A percentile compares a stretch with the other conserved stretches of the same genome.
Evolutionary conservation across 2,329 filamentous ascomycete genomes (phyloP).

Genomic region (Aspergillus texensis): DNA sequence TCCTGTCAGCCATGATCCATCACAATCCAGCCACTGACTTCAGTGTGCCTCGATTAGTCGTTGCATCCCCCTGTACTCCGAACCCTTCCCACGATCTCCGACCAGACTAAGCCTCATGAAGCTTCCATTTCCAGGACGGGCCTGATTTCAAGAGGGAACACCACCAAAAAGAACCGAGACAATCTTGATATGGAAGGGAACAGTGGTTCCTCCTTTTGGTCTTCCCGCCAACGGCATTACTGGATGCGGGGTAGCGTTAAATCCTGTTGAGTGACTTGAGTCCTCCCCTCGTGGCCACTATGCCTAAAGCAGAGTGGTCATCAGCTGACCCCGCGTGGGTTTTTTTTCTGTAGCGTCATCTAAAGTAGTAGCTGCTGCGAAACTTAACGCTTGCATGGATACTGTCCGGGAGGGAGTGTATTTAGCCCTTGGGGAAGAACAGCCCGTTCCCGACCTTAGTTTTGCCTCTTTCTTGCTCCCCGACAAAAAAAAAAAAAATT

Average conservation of each 20-base stretch:
- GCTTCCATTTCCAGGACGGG: neutral
- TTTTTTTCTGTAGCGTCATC: conserved; percentile 14
- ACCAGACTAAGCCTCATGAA: neutral
- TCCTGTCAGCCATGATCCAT: conserved; percentile 5
- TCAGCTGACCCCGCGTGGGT: conserved; percentile 27
- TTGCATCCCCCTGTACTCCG: neutral
- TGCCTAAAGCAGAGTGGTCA: conserved; percentile 12
- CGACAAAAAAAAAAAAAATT: neutral
- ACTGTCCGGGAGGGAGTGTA: neutral
- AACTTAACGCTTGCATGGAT: conserved; percentile 1
- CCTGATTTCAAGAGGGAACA: neutral
- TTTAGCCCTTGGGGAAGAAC: neutral
- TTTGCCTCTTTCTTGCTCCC: neutral
- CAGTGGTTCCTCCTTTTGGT: conserved; percentile 1
- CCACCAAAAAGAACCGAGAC: neutral
- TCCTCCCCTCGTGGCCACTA: conserved; percentile 15
- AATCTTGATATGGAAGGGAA: neutral
- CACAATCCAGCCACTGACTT: conserved; percentile 2
- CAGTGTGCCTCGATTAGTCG: neutral
- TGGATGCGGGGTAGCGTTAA: conserved; percentile 25
- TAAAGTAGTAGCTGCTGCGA: neutral
- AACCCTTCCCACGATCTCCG: conserved; percentile 7
- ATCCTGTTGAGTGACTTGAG: neutral
- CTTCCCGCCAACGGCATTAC: conserved; percentile 19
- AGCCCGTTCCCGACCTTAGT: conserved; percentile 1